Evolutionary conservation across 1,284 basidiomycete genomes (phyloP), one percentile per base, ranked within the genome.

Genomic region (Cystobasidiaceae sp.): DNA sequence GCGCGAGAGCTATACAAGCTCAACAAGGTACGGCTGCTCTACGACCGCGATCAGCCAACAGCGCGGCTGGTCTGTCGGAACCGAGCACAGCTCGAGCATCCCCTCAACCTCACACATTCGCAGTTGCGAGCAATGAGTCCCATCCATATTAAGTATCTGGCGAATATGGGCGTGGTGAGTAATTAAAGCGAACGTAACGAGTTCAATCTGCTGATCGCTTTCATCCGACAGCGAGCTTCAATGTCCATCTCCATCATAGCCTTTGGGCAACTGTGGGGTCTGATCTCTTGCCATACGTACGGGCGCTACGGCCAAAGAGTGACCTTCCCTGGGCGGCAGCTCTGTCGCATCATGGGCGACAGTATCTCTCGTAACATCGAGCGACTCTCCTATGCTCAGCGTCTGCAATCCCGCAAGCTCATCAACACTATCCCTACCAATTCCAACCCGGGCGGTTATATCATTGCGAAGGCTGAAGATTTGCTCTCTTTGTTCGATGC

Each of bases 231-330:
- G 66, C 81, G 87, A 39, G 86, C 88, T 1, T 89, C 86, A 1
- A 89, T 90, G 87, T 90, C 87, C n/a, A 82, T 90, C 60, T 92
- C 89, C 7, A 89, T 93, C 72, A 84, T 89, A 74, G 87, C 88
- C 0, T 93, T 91, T 72, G 88, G 87, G 37, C 80, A 84, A 50
- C 80, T 93, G 0, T 93, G 90, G 90, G 90, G 90, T 48, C 80
- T 94, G 7, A 85, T 93, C 65, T 83, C 88, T 3, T 88, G 89
- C 72, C 90, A 93, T 75, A 86, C 85, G 0, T 93, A 92, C 70
- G 90, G 90, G 1, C 71, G 69, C 1, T 73, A 67, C 57, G 73
- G 73, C 1, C 72, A 72, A 28, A 67, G 74, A 3, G 71, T 75
- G 25, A 69, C 73, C 9, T 74, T 74, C 67, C 74, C 74, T 6